Conservation (phyloP, 306 rosid species). For the Prinsepia uniflora region DNA sequence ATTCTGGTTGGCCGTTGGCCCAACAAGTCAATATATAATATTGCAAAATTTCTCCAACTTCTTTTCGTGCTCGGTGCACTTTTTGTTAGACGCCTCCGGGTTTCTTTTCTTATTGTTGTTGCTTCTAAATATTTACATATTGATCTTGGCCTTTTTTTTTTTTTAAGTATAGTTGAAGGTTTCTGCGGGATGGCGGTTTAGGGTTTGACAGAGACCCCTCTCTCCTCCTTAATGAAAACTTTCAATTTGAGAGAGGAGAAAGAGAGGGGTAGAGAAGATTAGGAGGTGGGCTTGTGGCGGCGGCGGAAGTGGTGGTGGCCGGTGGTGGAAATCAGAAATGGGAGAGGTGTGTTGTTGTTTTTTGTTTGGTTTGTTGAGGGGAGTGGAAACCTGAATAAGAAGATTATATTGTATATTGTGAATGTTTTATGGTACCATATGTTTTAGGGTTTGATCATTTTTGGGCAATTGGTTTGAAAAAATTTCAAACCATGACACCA, state of each 20-base stretch:
- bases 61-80: neutral
- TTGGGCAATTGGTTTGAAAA: neutral
- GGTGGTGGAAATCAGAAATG: no score
- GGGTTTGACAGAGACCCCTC: neutral
- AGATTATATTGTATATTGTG: no score
- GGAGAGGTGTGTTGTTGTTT: neutral
- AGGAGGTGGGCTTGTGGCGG: neutral
- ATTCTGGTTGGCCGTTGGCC: neutral
- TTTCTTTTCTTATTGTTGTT: neutral
- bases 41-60: neutral
- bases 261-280: neutral
- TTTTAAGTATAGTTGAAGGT: no score
- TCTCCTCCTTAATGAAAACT: neutral
- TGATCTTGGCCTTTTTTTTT: neutral
- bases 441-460: neutral
- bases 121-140: neutral
- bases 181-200: neutral
- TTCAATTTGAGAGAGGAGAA: neutral
- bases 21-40: neutral
- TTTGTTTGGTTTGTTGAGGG: no score
- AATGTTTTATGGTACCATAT: neutral
- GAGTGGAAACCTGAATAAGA: no score
- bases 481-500: neutral
- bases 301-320: neutral
- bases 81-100: neutral